Percentiles rank a stretch among this genome's conserved stretches.
Conservation (phyloP, 148 eudicot genomes). For the Suaeda aralocaspica region DNA sequence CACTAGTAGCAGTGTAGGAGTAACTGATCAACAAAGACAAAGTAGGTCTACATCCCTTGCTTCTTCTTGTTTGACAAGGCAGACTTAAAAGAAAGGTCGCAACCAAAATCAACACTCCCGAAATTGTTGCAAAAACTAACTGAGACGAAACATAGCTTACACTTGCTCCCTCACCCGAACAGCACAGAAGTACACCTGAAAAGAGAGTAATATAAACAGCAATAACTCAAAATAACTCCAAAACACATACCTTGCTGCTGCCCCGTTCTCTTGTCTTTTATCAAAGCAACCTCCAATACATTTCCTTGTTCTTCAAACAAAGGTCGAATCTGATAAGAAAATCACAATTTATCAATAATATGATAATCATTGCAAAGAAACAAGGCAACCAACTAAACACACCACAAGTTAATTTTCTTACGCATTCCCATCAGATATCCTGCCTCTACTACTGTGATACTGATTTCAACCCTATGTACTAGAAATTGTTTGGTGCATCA, state of each 20-base stretch:
- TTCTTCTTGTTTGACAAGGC: conserved; percentile 62
- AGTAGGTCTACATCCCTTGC: conserved; percentile 41
- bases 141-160: conserved; percentile 63
- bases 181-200: conserved; percentile 76
- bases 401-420: neutral
- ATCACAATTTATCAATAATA: conserved; percentile 6
- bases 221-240: conserved; percentile 20
- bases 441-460: neutral
- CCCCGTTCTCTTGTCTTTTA: conserved; percentile 88
- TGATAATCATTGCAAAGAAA: neutral
- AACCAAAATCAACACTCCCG: conserved; percentile 54
- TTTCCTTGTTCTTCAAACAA: conserved; percentile 82
- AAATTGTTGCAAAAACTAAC: conserved; percentile 53
- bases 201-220: conserved; percentile 33
- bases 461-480: neutral
- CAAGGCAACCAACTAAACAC: neutral
- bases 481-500: neutral
- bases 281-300: conserved; percentile 88
- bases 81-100: conserved; percentile 50
- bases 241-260: conserved; percentile 84
- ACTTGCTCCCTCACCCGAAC: conserved; percentile 70
- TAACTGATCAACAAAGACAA: conserved; percentile 28
- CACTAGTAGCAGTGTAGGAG: conserved; percentile 36
- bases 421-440: neutral
- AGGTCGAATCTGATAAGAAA: conserved; percentile 67